Evolutionary conservation across 2,329 filamentous ascomycete genomes (phyloP).

Genomic region (Salinomyces thailandicus): DNA sequence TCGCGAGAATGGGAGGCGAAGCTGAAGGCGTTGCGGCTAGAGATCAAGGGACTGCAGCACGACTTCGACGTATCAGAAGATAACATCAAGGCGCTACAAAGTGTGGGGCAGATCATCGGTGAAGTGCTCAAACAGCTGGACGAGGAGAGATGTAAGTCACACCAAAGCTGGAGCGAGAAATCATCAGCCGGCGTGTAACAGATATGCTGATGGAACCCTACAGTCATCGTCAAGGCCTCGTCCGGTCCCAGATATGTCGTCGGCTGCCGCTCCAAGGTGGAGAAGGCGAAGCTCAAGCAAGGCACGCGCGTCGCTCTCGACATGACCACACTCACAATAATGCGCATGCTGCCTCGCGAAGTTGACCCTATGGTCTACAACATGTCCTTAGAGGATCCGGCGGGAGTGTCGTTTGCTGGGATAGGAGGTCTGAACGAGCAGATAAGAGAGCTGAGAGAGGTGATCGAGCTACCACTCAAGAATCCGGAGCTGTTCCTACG

Average conservation of each 20-base stretch:
- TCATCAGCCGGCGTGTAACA: neutral
- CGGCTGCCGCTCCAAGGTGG: conserved; percentile 94
- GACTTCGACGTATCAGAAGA: conserved; percentile 97
- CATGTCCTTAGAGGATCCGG: conserved; percentile 97
- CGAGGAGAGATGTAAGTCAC: conserved; percentile 82
- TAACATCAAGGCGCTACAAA: conserved; percentile 98
- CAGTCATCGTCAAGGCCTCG: conserved; percentile 97
- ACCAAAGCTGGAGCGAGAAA: too few species aligned
- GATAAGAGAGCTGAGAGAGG: conserved; percentile 92
- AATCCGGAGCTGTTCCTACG: conserved; percentile 95
- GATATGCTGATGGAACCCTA: conserved; percentile 1
- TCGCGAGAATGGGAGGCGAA: conserved; percentile 98
- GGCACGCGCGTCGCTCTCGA: conserved; percentile 94
- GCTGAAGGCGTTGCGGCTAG: conserved; percentile 83
- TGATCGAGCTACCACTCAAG: conserved; percentile 95
- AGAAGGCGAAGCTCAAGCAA: conserved; percentile 95
- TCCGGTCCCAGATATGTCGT: conserved; percentile 96
- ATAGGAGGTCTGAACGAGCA: conserved; percentile 98
- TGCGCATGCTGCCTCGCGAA: conserved; percentile 98
- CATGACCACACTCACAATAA: conserved; percentile 99
- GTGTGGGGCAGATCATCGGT: conserved; percentile 97
- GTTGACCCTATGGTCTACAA: conserved; percentile 99
- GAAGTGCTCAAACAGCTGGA: conserved; percentile 98
- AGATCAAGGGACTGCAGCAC: conserved; percentile 90
- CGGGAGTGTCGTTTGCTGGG: conserved; percentile 93